Conservation (phyloP, 2,329 filamentous ascomycete genomes). For the Colletotrichum viniferum region DNA sequence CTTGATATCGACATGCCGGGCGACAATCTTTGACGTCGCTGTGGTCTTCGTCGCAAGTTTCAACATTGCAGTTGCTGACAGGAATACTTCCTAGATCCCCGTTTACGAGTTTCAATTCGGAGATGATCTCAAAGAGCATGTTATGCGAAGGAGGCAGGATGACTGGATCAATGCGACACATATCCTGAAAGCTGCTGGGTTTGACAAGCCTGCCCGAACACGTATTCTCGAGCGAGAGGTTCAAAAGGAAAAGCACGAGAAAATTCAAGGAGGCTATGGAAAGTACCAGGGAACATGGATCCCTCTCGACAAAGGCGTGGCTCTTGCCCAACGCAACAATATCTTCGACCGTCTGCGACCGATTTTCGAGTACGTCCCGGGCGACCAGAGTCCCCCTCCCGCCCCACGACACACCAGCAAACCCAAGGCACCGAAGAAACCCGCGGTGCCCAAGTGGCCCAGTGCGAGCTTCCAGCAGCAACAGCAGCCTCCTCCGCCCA, state of each 20-base stretch:
- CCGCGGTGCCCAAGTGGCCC: conserved; percentile 66
- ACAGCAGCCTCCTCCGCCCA: conserved; percentile 4
- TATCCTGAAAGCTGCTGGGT: conserved; percentile 94
- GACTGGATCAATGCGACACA: conserved; percentile 99
- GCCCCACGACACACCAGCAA: conserved; percentile 92
- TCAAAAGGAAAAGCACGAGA: conserved; percentile 95
- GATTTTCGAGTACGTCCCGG: conserved; percentile 89
- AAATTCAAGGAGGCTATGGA: conserved; percentile 97
- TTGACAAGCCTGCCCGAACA: conserved; percentile 95
- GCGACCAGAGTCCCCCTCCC: conserved; percentile 86
- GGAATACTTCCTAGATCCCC: conserved; percentile 68
- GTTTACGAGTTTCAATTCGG: conserved; percentile 94
- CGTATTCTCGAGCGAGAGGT: conserved; percentile 96
- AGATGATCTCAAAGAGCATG: conserved; percentile 78
- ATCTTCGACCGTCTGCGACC: conserved; percentile 81
- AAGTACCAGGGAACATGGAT: conserved; percentile 99
- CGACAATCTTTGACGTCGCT: no score
- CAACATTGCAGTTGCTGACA: neutral
- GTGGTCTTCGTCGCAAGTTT: neutral
- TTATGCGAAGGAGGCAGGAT: conserved; percentile 92
- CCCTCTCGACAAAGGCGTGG: conserved; percentile 79
- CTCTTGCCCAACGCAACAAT: conserved; percentile 85
- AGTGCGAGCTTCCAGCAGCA: conserved; percentile 34
- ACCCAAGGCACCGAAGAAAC: conserved; percentile 76
- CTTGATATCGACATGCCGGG: neutral